Conservation (phyloP, 768 basidiomycete genomes). For the Coprinopsis sp. region DNA sequence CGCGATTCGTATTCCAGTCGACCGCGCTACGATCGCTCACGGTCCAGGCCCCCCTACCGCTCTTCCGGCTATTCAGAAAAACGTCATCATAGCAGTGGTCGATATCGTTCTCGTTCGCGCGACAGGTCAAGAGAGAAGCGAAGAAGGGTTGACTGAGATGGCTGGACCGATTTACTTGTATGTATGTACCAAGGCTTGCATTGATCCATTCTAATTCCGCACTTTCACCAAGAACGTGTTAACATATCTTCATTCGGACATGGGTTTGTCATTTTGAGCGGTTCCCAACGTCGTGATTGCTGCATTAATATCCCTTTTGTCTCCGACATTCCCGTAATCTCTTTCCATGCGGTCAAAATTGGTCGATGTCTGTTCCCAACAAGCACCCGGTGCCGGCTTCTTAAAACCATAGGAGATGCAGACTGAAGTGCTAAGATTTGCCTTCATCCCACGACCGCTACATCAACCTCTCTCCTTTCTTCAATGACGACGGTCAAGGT, state of each 20-base stretch:
- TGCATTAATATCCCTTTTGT: too few species aligned
- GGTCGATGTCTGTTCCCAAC: too few species aligned
- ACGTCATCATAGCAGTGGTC: constrained; percentile 21
- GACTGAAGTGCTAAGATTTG: too few species aligned
- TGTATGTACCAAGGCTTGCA: not conserved
- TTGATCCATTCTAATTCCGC: not conserved
- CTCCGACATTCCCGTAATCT: too few species aligned
- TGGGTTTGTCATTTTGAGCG: too few species aligned
- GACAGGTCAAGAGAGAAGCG: constrained; percentile 39
- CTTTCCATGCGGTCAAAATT: too few species aligned
- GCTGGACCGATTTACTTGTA: not conserved
- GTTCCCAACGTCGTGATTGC: too few species aligned
- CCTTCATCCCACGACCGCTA: too few species aligned
- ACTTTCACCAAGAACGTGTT: too few species aligned
- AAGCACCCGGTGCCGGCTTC: too few species aligned
- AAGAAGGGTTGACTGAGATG: constrained; percentile 49
- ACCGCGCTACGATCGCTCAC: not conserved
- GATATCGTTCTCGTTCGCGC: constrained; percentile 22
- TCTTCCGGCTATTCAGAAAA: constrained; percentile 18
- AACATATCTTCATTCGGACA: too few species aligned
- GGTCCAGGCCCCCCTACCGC: constrained; percentile 6
- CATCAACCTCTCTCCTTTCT: not conserved
- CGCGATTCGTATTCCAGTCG: constrained; percentile 15
- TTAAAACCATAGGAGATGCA: too few species aligned
- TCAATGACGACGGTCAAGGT: constrained; percentile 48